Base-by-base conservation (phyloP, 208 protist species). In the Porcisia deanei region DNA sequence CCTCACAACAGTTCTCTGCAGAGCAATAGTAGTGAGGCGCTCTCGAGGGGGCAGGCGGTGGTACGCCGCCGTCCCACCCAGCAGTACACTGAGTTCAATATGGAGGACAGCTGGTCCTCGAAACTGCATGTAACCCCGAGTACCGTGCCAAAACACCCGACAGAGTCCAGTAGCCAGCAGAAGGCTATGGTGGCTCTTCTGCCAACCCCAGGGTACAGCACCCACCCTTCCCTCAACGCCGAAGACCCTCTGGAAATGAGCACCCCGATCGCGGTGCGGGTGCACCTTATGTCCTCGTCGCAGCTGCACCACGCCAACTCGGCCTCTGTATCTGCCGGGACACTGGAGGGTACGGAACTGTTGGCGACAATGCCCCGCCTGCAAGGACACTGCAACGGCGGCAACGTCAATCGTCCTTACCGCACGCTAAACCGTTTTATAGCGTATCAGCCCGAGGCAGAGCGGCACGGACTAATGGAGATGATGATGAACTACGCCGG, bases 381-480 rank as follows among this genome's bases (percentile, higher is more conserved):
- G 67, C 92, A 96, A 73, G 92, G 90, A 1, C 74, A 80, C 43
- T 71, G 64, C 57, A 70, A 59, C 47, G 75, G 77, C 61, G 70
- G 85, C 59, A 73, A 85, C 47, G 69, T 78, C 64, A 82, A 90
- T 64, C 81, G 90, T 25, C 70, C 54, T 41, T 83, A 83, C 59
- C 83, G 80, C 77, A 96, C 92, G 43, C 75, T 94, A 39, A 79
- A 87, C 16, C 85, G 88, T 63, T 96, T 94, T 72, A 89, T 96
- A 45, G 71, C 86, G 54, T 67, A 74, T 67, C 92, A 96, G 71
- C 89, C 92, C 14, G 49, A 70, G 63, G 49, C 68, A 5, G 75
- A 87, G 70, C 75, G 78, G 41, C 55, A 60, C 37, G 88, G 83
- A 74, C 78, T 96, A 66, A 64, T 80, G 71, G 72, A 54, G 25